phyloP scores from a whole-genome alignment of 768 basidiomycete species.

The Naematelia aurantialba region DNA sequence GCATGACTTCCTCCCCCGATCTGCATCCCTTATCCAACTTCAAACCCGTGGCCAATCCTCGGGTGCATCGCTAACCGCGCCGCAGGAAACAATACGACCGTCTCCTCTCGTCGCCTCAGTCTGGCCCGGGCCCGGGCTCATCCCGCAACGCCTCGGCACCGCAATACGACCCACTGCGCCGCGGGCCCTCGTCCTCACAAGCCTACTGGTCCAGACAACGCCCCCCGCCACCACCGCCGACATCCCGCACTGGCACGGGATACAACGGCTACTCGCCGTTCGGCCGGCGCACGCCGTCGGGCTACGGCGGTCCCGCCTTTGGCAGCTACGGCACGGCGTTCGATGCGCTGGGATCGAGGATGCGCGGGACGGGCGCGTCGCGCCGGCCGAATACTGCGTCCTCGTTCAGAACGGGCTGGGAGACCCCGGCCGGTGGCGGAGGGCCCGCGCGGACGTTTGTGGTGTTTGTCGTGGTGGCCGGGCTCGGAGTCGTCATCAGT shows the following conservation, averaged over 20 bases:
- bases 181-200: slow-evolving; percentile 2
- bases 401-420: too few relatives aligned
- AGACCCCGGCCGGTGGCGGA: too few relatives aligned
- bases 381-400: too few relatives aligned
- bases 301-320: background rate
- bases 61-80: too few relatives aligned
- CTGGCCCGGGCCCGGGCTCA: background rate
- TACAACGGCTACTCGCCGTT: slow-evolving; percentile 19
- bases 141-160: background rate
- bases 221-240: background rate
- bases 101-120: slow-evolving; percentile 8
- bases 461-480: too few relatives aligned
- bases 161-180: background rate
- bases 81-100: slow-evolving; percentile 31
- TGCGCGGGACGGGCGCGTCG: too few relatives aligned
- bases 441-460: too few relatives aligned
- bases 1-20: slow-evolving; percentile 5
- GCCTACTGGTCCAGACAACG: slow-evolving; percentile 2
- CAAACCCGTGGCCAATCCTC: slow-evolving; percentile 6
- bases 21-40: slow-evolving; percentile 3
- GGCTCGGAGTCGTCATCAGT: too few relatives aligned
- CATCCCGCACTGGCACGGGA: background rate
- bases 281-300: slow-evolving; percentile 13
- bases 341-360: too few relatives aligned
- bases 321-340: slow-evolving; percentile 2